These are phyloP conservation scores for Passiflora organensis DNA, from an alignment of 345 rosid genomes.

Conservation along the genomic window DNA sequence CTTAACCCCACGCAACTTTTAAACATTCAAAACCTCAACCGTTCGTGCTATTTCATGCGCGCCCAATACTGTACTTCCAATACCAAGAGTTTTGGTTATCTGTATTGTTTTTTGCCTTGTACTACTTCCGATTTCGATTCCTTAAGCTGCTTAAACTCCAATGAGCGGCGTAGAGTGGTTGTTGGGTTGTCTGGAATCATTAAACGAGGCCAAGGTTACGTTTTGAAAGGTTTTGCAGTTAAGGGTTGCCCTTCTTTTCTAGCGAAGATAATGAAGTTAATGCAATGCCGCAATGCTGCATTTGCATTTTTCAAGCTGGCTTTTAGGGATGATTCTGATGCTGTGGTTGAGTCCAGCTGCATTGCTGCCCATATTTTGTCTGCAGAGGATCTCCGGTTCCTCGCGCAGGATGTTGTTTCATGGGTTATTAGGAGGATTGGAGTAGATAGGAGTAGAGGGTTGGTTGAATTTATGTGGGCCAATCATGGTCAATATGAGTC, in stretches of 20 bases:
- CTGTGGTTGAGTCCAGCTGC: constrained; percentile 36
- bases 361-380: constrained; percentile 50
- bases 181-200: constrained; percentile 46
- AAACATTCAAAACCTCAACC: neutral
- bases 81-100: constrained; percentile 13
- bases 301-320: constrained; percentile 58
- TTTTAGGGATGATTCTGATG: constrained; percentile 40
- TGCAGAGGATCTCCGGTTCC: constrained; percentile 29
- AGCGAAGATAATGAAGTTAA: constrained; percentile 39
- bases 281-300: constrained; percentile 42
- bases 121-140: constrained; percentile 10
- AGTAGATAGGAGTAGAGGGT: constrained; percentile 30
- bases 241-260: constrained; percentile 42
- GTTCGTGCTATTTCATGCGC: neutral
- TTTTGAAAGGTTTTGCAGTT: constrained; percentile 28
- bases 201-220: constrained; percentile 28
- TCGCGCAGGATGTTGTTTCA: constrained; percentile 61
- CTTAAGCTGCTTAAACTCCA: constrained; percentile 34
- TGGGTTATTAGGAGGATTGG: constrained; percentile 56
- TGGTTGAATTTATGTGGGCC: constrained; percentile 60
- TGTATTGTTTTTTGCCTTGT: constrained; percentile 45
- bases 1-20: neutral
- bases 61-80: constrained; percentile 8
- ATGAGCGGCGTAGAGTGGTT: constrained; percentile 46
- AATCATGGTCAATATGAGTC: constrained; percentile 46